Evolutionary conservation across 768 basidiomycete species (phyloP).

Genomic region (Lanmaoa rubissima): DNA sequence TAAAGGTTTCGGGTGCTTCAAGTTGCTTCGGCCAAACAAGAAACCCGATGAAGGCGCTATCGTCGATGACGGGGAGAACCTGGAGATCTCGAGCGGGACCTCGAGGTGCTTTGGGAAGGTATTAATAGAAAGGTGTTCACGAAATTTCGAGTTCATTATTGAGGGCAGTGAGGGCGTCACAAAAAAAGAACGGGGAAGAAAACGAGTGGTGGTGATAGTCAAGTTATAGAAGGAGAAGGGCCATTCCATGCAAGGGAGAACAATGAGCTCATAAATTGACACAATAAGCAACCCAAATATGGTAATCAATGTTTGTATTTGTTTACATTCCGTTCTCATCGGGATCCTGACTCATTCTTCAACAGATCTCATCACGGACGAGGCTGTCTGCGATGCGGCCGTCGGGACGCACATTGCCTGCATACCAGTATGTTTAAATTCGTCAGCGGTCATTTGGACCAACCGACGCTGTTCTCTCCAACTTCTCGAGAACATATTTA

Average conservation of each 20-base stretch:
- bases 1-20: slow-evolving; percentile 5
- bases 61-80: slow-evolving; percentile 46
- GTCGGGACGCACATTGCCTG: neutral
- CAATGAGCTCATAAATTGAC: slow-evolving; percentile 12
- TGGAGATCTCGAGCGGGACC: slow-evolving; percentile 33
- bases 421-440: too few relatives aligned
- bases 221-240: slow-evolving; percentile 2
- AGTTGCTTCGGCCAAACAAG: slow-evolving; percentile 22
- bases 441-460: too few relatives aligned
- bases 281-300: slow-evolving; percentile 21
- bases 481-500: too few relatives aligned
- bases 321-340: neutral
- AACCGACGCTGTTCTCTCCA: too few relatives aligned
- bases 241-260: slow-evolving; percentile 8
- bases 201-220: slow-evolving; percentile 12
- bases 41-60: slow-evolving; percentile 29
- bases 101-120: slow-evolving; percentile 8
- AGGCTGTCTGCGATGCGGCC: neutral
- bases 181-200: neutral
- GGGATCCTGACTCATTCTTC: neutral
- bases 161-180: neutral
- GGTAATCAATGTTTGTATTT: slow-evolving; percentile 7
- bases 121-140: slow-evolving; percentile 30
- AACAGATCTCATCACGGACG: neutral
- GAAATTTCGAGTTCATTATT: slow-evolving; percentile 31